Evolutionary conservation across 2,329 filamentous ascomycete species (phyloP).

Genomic region (Aspergillus fischeri): DNA sequence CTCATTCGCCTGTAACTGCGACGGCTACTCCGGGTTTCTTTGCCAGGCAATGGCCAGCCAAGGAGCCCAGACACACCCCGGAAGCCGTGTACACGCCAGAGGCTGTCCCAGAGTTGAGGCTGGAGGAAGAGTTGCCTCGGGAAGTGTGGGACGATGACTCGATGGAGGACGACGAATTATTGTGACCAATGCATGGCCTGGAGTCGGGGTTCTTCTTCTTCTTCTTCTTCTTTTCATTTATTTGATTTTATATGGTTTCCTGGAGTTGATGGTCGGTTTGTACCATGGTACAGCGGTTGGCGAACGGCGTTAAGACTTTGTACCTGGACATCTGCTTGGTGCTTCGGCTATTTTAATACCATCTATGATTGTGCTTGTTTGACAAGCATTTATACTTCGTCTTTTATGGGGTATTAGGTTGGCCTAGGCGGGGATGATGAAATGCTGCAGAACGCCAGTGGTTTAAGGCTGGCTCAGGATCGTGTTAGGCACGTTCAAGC

Average conservation of each 20-base stretch:
- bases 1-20: constrained; percentile 15
- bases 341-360: not conserved
- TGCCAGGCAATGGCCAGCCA: not conserved
- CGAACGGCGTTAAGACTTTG: not conserved
- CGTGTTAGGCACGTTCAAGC: no score
- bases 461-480: not conserved
- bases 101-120: not conserved
- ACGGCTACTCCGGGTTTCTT: constrained; percentile 11
- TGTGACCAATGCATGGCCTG: constrained; percentile 12
- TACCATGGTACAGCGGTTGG: not conserved
- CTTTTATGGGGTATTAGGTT: not conserved
- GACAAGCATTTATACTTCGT: not conserved
- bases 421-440: not conserved
- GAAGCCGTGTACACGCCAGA: not conserved
- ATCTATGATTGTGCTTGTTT: not conserved
- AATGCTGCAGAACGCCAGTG: not conserved
- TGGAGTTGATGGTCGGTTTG: not conserved
- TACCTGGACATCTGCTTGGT: not conserved
- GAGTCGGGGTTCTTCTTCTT: not conserved
- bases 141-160: constrained; percentile 14
- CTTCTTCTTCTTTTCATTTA: not conserved
- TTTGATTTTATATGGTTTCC: not conserved
- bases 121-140: not conserved
- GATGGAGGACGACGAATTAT: constrained; percentile 33
- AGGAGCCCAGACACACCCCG: not conserved